Conservation (phyloP, 371 early-diverging fungal genomes). For the Mucor racemosus region DNA sequence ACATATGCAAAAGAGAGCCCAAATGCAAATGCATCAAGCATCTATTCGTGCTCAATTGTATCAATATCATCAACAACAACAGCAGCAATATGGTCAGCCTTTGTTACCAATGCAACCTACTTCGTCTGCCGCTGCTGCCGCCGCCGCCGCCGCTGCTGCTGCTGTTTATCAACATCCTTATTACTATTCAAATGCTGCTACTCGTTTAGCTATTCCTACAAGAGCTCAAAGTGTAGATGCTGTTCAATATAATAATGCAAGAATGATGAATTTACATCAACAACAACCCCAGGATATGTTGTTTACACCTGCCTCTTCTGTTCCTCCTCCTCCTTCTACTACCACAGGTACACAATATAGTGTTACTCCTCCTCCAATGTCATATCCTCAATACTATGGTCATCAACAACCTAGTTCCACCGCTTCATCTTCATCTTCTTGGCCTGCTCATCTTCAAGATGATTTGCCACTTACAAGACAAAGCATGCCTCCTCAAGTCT, state of each 20-base stretch:
- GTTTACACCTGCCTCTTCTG: constrained; percentile 22
- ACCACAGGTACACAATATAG: constrained; percentile 1
- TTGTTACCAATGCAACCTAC: constrained; percentile 7
- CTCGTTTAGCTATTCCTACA: constrained; percentile 16
- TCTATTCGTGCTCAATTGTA: constrained; percentile 37
- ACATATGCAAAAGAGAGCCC: constrained; percentile 66
- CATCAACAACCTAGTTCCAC: not conserved
- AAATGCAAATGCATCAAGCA: constrained; percentile 51
- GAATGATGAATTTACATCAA: constrained; percentile 5
- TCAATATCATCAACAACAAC: constrained; percentile 34
- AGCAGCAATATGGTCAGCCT: constrained; percentile 8
- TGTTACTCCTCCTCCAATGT: constrained; percentile 31
- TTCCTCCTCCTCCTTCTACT: constrained; percentile 17
- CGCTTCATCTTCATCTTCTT: constrained; percentile 4
- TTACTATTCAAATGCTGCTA: constrained; percentile 17
- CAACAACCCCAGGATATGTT: constrained; percentile 13
- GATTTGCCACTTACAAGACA: constrained; percentile 29
- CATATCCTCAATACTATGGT: constrained; percentile 13
- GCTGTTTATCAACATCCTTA: constrained; percentile 14
- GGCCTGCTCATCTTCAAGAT: constrained; percentile 6
- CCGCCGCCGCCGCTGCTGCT: not conserved
- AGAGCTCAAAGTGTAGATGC: constrained; percentile 49
- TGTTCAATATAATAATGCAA: constrained; percentile 11
- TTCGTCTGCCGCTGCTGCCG: not conserved
- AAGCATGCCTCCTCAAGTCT: constrained; percentile 39